These are phyloP conservation scores for Puya raimondii DNA, from an alignment of 176 grass and related monocot genomes.

Conservation along the genomic window DNA sequence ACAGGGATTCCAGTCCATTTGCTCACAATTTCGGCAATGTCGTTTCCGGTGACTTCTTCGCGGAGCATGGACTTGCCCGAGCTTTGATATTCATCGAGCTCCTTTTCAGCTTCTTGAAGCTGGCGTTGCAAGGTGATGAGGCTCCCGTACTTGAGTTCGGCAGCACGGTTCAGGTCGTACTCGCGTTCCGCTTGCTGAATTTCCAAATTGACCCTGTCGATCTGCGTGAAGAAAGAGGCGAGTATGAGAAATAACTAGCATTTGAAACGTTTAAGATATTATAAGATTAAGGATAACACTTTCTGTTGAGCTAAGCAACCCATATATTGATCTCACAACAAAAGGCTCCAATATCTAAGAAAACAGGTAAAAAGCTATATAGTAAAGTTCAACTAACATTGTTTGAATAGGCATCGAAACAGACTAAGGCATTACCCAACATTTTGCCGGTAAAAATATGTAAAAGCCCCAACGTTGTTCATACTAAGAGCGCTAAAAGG, in stretches of 20 bases:
- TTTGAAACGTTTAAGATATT: not conserved
- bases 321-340: too few relatives aligned
- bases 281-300: too few relatives aligned
- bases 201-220: slow-evolving; percentile 96
- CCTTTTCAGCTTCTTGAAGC: slow-evolving; percentile 69
- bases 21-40: slow-evolving; percentile 97
- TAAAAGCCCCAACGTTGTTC: too few relatives aligned
- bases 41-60: slow-evolving; percentile 93
- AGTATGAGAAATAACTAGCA: not conserved
- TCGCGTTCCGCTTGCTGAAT: slow-evolving; percentile 96
- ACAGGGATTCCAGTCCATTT: slow-evolving; percentile 97
- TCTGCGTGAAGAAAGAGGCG: slow-evolving; percentile 43
- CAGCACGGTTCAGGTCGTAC: slow-evolving; percentile 95
- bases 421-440: too few relatives aligned
- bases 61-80: slow-evolving; percentile 98
- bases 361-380: too few relatives aligned
- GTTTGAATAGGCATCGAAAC: too few relatives aligned
- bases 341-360: too few relatives aligned
- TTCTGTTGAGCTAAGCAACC: too few relatives aligned
- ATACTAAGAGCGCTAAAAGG: not conserved
- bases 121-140: slow-evolving; percentile 95
- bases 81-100: slow-evolving; percentile 82
- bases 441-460: too few relatives aligned
- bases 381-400: too few relatives aligned
- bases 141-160: slow-evolving; percentile 94